phyloP scores from a whole-genome alignment of 1,284 basidiomycete genomes.

The Melampsora larici-populina region DNA sequence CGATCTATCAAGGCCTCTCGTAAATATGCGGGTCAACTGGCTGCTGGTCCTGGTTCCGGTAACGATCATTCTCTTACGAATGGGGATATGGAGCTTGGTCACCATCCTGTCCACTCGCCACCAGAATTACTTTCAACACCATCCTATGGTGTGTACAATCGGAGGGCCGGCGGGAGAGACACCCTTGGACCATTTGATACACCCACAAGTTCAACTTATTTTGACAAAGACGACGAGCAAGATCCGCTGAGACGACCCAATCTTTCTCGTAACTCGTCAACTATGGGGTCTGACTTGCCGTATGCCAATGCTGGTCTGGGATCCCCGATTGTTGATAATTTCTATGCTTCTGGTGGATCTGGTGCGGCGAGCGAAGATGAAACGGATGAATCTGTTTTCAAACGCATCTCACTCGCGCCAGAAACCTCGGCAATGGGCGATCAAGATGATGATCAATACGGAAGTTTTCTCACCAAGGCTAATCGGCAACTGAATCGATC shows the following conservation, averaged over 20 bases:
- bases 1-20: constrained; percentile 74
- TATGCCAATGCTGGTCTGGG: not conserved
- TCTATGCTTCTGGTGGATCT: not conserved
- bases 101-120: not conserved
- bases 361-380: not conserved
- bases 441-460: constrained; percentile 40
- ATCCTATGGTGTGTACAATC: no score
- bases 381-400: not conserved
- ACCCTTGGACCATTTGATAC: no score
- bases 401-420: constrained; percentile 31
- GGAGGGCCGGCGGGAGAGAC: no score
- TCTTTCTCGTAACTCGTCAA: not conserved
- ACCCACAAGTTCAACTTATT: not conserved
- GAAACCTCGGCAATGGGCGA: not conserved
- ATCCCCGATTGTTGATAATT: not conserved
- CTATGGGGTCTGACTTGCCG: not conserved
- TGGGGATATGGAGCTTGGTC: not conserved
- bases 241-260: not conserved
- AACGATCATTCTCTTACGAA: constrained; percentile 9
- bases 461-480: constrained; percentile 38
- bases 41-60: constrained; percentile 63
- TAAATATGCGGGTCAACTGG: constrained; percentile 65
- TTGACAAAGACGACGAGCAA: not conserved
- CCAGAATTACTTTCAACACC: no score
- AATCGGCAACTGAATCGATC: constrained; percentile 39